Evolutionary conservation across 768 basidiomycete species (phyloP).

Genomic region (Kondoa malvinella): DNA sequence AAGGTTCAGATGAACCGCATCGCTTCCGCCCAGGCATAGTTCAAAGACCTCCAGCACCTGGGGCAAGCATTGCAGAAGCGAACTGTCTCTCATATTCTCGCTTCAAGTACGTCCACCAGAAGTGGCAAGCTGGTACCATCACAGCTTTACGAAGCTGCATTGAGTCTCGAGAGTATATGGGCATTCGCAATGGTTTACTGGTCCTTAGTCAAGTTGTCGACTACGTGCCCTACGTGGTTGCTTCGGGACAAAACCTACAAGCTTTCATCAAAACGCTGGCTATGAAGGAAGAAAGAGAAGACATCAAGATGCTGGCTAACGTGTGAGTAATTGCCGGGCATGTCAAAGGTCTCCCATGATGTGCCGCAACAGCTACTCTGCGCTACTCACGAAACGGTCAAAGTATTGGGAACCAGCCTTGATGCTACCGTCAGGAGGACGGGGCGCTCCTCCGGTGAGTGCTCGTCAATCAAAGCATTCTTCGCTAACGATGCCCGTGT

Average conservation of each 20-base stretch:
- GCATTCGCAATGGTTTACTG: slow-evolving; percentile 89
- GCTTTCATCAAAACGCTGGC: slow-evolving; percentile 33
- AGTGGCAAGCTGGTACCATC: slow-evolving; percentile 65
- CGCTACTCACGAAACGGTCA: slow-evolving; percentile 13
- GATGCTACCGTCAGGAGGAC: background rate
- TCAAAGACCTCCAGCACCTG: slow-evolving; percentile 40
- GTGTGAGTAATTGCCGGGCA: slow-evolving; percentile 22
- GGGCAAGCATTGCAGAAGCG: slow-evolving; percentile 55
- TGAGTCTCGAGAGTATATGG: slow-evolving; percentile 81
- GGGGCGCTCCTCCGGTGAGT: background rate
- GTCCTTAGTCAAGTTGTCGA: slow-evolving; percentile 79
- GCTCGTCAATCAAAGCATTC: background rate
- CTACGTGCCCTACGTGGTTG: slow-evolving; percentile 63
- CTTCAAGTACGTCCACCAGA: slow-evolving; percentile 54
- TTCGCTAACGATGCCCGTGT: background rate
- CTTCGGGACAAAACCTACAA: slow-evolving; percentile 42
- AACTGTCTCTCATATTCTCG: slow-evolving; percentile 52
- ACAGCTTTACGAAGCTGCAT: slow-evolving; percentile 65
- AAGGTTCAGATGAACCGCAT: background rate
- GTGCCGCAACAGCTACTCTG: slow-evolving; percentile 13
- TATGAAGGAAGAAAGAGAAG: slow-evolving; percentile 51
- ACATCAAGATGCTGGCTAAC: slow-evolving; percentile 28
- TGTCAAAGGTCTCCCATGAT: background rate
- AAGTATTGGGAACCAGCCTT: background rate
- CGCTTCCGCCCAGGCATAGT: slow-evolving; percentile 34